Conservation (phyloP, 495 filamentous ascomycete genomes). For the Thozetella sp. region DNA sequence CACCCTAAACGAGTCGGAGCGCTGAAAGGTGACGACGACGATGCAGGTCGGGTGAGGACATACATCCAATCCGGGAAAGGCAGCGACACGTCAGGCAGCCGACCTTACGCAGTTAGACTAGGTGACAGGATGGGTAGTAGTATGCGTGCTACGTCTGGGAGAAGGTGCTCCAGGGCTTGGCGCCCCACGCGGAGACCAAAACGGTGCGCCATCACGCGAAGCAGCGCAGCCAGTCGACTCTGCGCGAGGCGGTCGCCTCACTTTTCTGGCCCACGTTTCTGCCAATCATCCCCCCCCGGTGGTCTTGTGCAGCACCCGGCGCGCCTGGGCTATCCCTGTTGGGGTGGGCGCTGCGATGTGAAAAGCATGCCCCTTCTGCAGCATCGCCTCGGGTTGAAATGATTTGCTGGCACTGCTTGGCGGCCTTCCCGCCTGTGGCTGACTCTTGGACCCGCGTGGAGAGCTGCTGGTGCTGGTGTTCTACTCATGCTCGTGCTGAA, state of each 20-base stretch:
- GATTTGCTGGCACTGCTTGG: neutral
- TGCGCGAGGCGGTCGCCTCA: constrained; percentile 1
- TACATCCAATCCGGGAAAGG: neutral
- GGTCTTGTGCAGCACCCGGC: neutral
- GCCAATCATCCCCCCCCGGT: neutral
- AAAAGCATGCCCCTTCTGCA: neutral
- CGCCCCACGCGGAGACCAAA: neutral
- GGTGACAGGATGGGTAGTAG: no score
- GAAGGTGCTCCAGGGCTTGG: neutral
- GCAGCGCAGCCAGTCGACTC: neutral
- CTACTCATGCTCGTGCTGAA: no score
- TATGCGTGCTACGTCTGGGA: neutral
- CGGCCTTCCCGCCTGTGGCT: neutral
- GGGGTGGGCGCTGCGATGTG: neutral
- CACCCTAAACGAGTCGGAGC: neutral
- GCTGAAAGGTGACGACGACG: neutral
- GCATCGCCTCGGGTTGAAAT: constrained; percentile 1
- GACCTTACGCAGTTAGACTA: no score
- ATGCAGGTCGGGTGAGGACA: neutral
- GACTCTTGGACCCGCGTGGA: neutral
- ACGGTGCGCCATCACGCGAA: neutral
- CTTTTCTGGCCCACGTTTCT: neutral
- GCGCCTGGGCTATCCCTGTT: neutral
- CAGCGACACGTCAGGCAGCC: neutral
- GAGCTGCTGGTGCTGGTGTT: neutral